These are phyloP conservation scores for Alternaria triticina DNA, from an alignment of 2,329 filamentous ascomycete species.

Conservation along the genomic window DNA sequence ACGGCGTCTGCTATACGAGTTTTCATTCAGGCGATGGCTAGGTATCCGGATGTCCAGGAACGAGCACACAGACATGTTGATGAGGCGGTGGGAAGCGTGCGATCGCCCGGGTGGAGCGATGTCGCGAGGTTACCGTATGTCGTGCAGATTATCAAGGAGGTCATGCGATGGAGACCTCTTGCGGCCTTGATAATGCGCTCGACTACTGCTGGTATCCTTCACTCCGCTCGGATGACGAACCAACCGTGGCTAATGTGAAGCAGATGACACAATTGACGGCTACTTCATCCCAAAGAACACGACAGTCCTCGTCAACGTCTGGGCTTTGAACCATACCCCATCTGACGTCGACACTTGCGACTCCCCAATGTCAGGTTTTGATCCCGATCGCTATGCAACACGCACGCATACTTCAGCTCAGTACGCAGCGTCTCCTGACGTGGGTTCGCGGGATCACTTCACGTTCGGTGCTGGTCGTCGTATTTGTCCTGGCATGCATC, in stretches of 20 bases:
- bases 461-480: slow-evolving; percentile 58
- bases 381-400: slow-evolving; percentile 46
- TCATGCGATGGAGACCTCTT: slow-evolving; percentile 44
- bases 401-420: slow-evolving; percentile 43
- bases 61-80: slow-evolving; percentile 44
- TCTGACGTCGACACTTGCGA: slow-evolving; percentile 29
- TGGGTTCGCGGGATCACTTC: slow-evolving; percentile 53
- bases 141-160: slow-evolving; percentile 36
- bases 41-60: slow-evolving; percentile 22
- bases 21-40: slow-evolving; percentile 5
- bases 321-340: slow-evolving; percentile 24
- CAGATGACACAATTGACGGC: slow-evolving; percentile 50
- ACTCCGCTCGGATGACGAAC: not conserved
- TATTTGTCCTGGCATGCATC: slow-evolving; percentile 59
- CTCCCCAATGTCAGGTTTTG: slow-evolving; percentile 24
- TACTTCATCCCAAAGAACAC: slow-evolving; percentile 38
- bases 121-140: slow-evolving; percentile 32
- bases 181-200: not conserved
- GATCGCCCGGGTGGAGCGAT: slow-evolving; percentile 18
- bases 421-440: slow-evolving; percentile 44
- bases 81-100: slow-evolving; percentile 22
- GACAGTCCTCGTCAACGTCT: slow-evolving; percentile 39
- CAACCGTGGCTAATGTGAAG: slow-evolving; percentile 33
- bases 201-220: not conserved
- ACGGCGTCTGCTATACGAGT: slow-evolving; percentile 29